Evolutionary conservation across 2,329 filamentous ascomycete genomes (phyloP).

Genomic region (Macrophomina phaseolina): DNA sequence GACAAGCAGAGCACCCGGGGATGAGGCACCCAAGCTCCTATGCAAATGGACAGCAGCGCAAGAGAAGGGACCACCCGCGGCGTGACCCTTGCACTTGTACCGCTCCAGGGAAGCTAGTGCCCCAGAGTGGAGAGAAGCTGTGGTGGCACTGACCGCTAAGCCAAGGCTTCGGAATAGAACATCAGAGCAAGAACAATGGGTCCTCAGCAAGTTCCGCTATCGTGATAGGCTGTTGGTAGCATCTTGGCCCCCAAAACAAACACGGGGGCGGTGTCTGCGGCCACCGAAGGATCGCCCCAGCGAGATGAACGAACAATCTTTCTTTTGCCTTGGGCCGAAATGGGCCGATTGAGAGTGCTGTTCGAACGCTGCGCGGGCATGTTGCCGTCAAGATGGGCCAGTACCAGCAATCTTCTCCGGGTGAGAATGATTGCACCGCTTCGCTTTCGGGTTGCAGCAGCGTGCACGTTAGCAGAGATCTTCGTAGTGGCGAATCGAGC

Average conservation of each 20-base stretch:
- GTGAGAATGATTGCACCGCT: neutral
- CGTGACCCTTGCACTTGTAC: too few relatives aligned
- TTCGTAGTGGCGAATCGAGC: neutral
- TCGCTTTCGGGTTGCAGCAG: neutral
- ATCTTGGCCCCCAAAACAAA: neutral
- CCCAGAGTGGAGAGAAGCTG: too few relatives aligned
- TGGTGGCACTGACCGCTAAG: neutral
- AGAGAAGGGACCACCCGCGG: too few relatives aligned
- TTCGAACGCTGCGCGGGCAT: too few relatives aligned
- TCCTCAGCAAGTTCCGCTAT: neutral
- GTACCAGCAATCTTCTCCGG: too few relatives aligned
- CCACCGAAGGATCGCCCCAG: neutral
- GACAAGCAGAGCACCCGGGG: neutral
- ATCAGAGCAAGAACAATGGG: neutral
- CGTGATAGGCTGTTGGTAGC: neutral
- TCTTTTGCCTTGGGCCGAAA: neutral
- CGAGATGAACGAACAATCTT: neutral
- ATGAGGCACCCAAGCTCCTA: neutral
- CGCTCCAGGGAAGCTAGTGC: too few relatives aligned
- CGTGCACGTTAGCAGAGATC: neutral
- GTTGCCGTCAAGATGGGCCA: too few relatives aligned
- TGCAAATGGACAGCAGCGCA: too few relatives aligned
- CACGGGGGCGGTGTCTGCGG: neutral
- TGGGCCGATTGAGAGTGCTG: neutral
- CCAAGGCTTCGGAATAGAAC: neutral